Evolutionary conservation across 352 stramenopile species (phyloP), one percentile per base, ranked within the genome.

Genomic region (Globisporangium acanthophoron): DNA sequence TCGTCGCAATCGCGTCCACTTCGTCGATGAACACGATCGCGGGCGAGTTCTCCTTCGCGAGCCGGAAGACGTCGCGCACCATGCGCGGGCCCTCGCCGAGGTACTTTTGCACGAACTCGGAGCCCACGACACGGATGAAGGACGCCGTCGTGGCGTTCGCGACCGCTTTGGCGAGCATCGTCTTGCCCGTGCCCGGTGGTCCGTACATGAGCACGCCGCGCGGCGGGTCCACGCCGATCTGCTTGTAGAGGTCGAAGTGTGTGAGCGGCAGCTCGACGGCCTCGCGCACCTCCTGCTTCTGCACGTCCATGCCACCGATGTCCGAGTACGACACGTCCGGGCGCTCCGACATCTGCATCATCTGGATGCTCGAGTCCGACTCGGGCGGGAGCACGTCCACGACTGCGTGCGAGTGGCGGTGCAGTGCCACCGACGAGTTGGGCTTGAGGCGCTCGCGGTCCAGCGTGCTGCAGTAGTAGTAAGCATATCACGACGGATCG

Each of bases 101-200:
- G 67, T 99, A 99, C 78, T 99, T 99, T 73, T 99, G 98, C 50
- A 99, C 98, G 73, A 99, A 99, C 81, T 99, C 97, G 0, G 94
- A 99, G 50, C 97, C 96, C 11, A 92, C 94, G 52, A 98, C 90
- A 52, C 88, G 93, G 65, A 99, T 99, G 80, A 99, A 99, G 39
- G 97, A 97, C 37, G 97, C 98, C 5, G 96, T 98, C 16, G 98
- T 99, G 24, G 97, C 95, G 74, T 99, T 99, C 16, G 98, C 98
- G 13, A 99, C 97, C 8, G 98, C 98, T 71, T 99, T 99, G 21
- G 98, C 97, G 75, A 99, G 96, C 96, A 99, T 99, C 24, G 97
- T 99, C 80, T 99, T 99, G 54, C 96, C 96, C 47, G 96, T 98
- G 20, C 92, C 90, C 5, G 94, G 96, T 8, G 94, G 95, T 0